Evolutionary conservation across 805 yeast genomes (phyloP).

Genomic region (Candida suzukii): DNA sequence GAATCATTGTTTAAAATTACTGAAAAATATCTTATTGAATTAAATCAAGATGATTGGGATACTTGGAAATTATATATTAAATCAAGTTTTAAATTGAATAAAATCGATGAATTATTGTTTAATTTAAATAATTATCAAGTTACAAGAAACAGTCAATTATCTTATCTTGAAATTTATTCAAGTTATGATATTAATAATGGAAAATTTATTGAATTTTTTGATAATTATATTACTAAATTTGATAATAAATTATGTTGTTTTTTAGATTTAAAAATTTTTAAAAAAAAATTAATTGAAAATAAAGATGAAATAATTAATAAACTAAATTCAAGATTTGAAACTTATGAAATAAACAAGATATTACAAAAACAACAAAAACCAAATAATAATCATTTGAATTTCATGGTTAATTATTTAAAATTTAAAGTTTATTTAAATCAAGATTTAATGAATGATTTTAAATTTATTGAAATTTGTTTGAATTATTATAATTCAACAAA

Average conservation of each 20-base stretch:
- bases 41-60: conserved; percentile 65
- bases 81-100: conserved; percentile 32
- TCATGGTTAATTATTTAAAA: conserved; percentile 32
- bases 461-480: conserved; percentile 27
- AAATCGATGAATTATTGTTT: conserved; percentile 24
- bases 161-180: conserved; percentile 37
- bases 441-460: conserved; percentile 10
- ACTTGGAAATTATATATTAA: conserved; percentile 57
- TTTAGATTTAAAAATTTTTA: conserved; percentile 45
- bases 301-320: neutral
- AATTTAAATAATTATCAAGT: conserved; percentile 25
- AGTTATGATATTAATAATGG: conserved; percentile 5
- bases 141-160: conserved; percentile 53
- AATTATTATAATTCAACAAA: conserved; percentile 32
- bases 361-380: conserved; percentile 7
- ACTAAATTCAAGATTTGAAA: conserved; percentile 6
- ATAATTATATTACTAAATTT: conserved; percentile 35
- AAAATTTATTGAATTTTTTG: conserved; percentile 23
- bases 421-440: conserved; percentile 31
- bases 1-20: conserved; percentile 34
- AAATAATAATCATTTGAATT: conserved; percentile 13
- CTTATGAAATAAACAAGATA: conserved; percentile 4
- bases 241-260: conserved; percentile 60
- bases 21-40: conserved; percentile 32
- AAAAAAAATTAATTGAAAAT: neutral